Conservation (phyloP, 495 filamentous ascomycete genomes). For the Cenococcum geophilum region DNA sequence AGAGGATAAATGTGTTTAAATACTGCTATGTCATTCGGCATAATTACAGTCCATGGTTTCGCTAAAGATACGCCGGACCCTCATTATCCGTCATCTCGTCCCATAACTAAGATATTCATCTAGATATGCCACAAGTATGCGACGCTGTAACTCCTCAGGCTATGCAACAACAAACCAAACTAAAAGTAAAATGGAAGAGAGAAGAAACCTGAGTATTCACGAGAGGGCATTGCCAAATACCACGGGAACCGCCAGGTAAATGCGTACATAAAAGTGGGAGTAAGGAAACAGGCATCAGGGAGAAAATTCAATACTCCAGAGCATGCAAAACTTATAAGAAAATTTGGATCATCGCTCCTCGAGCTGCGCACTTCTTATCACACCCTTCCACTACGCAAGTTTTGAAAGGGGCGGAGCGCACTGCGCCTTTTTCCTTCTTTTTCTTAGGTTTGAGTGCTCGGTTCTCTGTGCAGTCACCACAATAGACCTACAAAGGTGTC, state of each 20-base stretch:
- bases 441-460: slow-evolving; percentile 34
- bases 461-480: slow-evolving; percentile 57
- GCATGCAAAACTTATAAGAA: slow-evolving; percentile 29
- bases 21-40: too few species aligned
- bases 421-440: slow-evolving; percentile 26
- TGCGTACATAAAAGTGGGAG: not conserved
- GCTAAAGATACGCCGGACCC: too few species aligned
- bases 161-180: not conserved
- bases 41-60: too few species aligned
- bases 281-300: not conserved
- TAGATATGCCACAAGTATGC: not conserved
- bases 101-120: not conserved
- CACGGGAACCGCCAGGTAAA: not conserved
- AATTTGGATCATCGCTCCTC: slow-evolving; percentile 36
- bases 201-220: not conserved
- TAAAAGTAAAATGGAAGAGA: not conserved
- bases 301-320: not conserved
- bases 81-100: too few species aligned
- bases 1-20: too few species aligned
- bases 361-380: slow-evolving; percentile 22
- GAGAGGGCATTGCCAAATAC: not conserved
- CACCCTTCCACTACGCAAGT: slow-evolving; percentile 39
- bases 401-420: slow-evolving; percentile 29
- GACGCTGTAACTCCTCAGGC: not conserved
- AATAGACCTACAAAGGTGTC: slow-evolving; percentile 54